These are phyloP conservation scores for Steccherinum ochraceum DNA, from an alignment of 768 basidiomycete genomes.

Conservation along the genomic window DNA sequence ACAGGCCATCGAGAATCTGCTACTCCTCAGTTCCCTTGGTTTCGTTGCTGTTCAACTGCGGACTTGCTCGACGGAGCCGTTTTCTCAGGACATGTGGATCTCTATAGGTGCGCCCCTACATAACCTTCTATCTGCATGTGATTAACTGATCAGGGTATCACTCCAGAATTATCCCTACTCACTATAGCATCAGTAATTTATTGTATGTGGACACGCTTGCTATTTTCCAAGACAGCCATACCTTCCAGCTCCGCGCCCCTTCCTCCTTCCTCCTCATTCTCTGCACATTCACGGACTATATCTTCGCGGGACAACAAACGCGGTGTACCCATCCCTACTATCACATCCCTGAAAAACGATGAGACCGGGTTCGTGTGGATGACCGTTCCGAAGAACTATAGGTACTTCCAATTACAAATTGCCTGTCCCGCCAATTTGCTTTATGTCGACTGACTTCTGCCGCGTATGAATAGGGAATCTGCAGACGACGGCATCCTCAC, in stretches of 20 bases:
- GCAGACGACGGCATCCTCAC: conserved; percentile 83
- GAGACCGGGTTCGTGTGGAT: conserved; percentile 80
- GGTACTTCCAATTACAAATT: conserved; percentile 35
- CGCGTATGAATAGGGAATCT: conserved; percentile 47
- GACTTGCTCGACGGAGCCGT: conserved; percentile 20
- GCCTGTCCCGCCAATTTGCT: not conserved
- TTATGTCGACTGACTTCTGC: conserved; percentile 4
- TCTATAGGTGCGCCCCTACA: conserved; percentile 37
- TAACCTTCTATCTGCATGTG: no score
- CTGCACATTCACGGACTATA: conserved; percentile 33
- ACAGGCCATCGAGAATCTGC: conserved; percentile 53
- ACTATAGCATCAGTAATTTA: conserved; percentile 52
- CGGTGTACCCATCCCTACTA: conserved; percentile 12
- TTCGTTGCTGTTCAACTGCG: conserved; percentile 48
- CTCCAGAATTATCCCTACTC: conserved; percentile 52
- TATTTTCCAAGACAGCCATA: conserved; percentile 26
- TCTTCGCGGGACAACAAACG: conserved; percentile 46
- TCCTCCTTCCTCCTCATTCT: conserved; percentile 5
- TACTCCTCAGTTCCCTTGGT: conserved; percentile 59
- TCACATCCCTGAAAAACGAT: conserved; percentile 31
- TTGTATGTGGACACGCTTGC: conserved; percentile 54
- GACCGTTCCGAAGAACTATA: conserved; percentile 85
- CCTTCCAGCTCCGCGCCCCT: conserved; percentile 9
- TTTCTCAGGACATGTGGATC: conserved; percentile 35
- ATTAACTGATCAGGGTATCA: not conserved